Evolutionary conservation across 2,329 filamentous ascomycete species (phyloP).

Genomic region (Aspergillus awamori): DNA sequence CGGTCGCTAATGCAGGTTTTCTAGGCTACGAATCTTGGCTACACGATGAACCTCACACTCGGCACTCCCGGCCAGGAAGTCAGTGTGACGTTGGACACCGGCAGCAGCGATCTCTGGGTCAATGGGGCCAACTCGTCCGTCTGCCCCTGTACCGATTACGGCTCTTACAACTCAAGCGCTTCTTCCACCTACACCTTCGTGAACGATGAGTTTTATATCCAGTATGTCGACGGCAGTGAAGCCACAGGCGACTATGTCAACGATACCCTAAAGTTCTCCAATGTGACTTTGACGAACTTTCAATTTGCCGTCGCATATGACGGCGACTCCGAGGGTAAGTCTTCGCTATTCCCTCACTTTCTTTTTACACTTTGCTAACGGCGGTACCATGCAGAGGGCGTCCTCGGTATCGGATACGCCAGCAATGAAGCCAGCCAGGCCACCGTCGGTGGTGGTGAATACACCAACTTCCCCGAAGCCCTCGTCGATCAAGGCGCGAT

Average conservation of each 20-base stretch:
- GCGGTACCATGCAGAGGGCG: slow-evolving; percentile 46
- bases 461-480: slow-evolving; percentile 65
- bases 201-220: slow-evolving; percentile 75
- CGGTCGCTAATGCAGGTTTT: background rate
- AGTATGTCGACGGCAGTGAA: slow-evolving; percentile 76
- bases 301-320: slow-evolving; percentile 17
- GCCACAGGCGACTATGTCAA: slow-evolving; percentile 72
- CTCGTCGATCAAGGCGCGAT: slow-evolving; percentile 63
- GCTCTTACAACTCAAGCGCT: slow-evolving; percentile 60
- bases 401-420: slow-evolving; percentile 79
- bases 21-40: slow-evolving; percentile 11
- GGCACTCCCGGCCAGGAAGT: slow-evolving; percentile 58
- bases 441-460: slow-evolving; percentile 20
- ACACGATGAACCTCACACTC: slow-evolving; percentile 49
- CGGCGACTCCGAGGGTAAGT: slow-evolving; percentile 37
- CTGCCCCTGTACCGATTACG: slow-evolving; percentile 52
- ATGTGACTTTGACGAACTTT: slow-evolving; percentile 9
- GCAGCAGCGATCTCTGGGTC: slow-evolving; percentile 63
- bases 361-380: background rate
- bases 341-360: slow-evolving; percentile 45
- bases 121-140: slow-evolving; percentile 66
- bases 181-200: slow-evolving; percentile 75
- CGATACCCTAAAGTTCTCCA: slow-evolving; percentile 13
- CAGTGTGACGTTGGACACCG: slow-evolving; percentile 60
- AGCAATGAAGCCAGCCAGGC: slow-evolving; percentile 66